Conservation (phyloP, 768 basidiomycete species). For the Leccinum olivaceopallidum region DNA sequence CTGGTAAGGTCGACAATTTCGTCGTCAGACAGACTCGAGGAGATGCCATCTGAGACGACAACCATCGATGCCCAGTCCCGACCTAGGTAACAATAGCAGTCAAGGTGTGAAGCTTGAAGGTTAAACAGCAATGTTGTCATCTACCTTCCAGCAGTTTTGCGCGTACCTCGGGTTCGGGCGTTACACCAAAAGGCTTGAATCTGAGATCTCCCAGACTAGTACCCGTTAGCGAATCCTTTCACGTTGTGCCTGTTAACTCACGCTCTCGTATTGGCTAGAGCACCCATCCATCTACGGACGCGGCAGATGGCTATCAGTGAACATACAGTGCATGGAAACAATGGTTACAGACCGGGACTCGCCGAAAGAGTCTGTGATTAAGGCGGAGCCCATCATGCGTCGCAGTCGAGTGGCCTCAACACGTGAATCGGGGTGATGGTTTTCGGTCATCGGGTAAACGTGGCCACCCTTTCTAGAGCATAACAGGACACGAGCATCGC, state of each 20-base stretch:
- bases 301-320: not conserved
- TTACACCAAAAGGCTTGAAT: constrained; percentile 89
- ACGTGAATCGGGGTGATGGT: constrained; percentile 91
- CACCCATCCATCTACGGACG: constrained; percentile 86
- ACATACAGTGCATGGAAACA: not conserved
- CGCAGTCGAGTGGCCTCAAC: constrained; percentile 84
- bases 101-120: not conserved
- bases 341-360: constrained; percentile 67
- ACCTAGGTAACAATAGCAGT: constrained; percentile 45
- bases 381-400: constrained; percentile 84
- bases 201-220: constrained; percentile 82
- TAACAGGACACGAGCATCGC: constrained; percentile 88
- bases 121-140: constrained; percentile 5
- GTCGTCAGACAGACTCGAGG: constrained; percentile 87
- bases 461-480: constrained; percentile 71
- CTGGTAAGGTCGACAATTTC: constrained; percentile 92
- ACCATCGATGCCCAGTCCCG: constrained; percentile 84
- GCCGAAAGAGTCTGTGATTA: constrained; percentile 93
- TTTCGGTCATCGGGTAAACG: constrained; percentile 88
- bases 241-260: constrained; percentile 34
- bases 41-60: constrained; percentile 91
- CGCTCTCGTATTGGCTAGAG: constrained; percentile 89
- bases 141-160: constrained; percentile 74
- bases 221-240: constrained; percentile 5
- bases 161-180: constrained; percentile 88